Evolutionary conservation across 257 asterid species (phyloP), one percentile per base, ranked within the genome.

Genomic region (Fraxinus anomala): DNA sequence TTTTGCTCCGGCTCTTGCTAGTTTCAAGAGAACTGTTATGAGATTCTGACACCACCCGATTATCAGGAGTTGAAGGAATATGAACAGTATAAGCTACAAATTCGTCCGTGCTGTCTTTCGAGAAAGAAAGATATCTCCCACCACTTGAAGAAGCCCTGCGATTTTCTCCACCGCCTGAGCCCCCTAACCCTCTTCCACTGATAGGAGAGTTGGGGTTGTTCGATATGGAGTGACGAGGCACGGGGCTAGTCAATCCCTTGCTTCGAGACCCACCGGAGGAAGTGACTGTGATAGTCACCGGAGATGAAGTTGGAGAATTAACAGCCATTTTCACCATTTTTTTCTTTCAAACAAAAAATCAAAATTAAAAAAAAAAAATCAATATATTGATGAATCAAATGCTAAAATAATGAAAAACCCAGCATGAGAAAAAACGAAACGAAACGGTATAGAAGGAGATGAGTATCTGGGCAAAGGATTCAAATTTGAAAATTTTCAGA

Each of bases 81-180:
- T 95, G 99, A 33, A 95, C 99, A 0, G 97, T 93, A 85, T 95
- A 95, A 6, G 93, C 96, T 0, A 90, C 96, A 73, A 82, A 91
- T 65, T 95, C 98, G 1, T 94, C 98, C 0, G 85, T 59, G 77
- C 92, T 86, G 76, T 92, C 97, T 79, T 90, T 92, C 3, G 96
- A 87, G 75, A 91, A 74, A 11, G 97, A 88, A 21, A 95, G 92
- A 74, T 87, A 88, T 67, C 97, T 85, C 17, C 89, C 91, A 1
- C 90, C 84, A 70, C 82, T 69, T 2, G 86, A 72, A 66, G 92
- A 82, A 74, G 80, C 79, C 39, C 87, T 81, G 37, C 90, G 88
- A 26, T 81, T 85, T 19, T 81, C 89, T 31, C 88, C 85, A 65
- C 82, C 87, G 63, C 78, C 51, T 44, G 85, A 88, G 31, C 73